Evolutionary conservation across 768 basidiomycete species (phyloP).

Genomic region (Guyanaporus albipodus): DNA sequence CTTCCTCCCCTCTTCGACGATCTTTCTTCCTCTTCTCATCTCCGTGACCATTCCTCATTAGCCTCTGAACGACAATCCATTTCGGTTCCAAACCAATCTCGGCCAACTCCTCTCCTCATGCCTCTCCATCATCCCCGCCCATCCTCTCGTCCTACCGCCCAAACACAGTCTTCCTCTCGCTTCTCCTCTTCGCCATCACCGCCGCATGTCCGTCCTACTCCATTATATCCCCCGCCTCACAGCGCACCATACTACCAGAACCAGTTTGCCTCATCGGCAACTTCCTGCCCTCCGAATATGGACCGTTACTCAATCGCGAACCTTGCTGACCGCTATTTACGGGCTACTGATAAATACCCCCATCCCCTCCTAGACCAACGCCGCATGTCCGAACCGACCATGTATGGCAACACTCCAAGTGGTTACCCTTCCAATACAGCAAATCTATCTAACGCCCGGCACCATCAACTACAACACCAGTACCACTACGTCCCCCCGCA

Average conservation of each 20-base stretch:
- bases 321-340: constrained; percentile 40
- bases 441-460: constrained; percentile 32
- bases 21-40: constrained; percentile 31
- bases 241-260: constrained; percentile 43
- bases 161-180: constrained; percentile 4
- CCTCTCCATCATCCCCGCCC: constrained; percentile 13
- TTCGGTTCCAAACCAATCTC: constrained; percentile 16
- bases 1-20: constrained; percentile 29
- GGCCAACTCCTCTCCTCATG: constrained; percentile 17
- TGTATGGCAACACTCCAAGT: constrained; percentile 42
- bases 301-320: constrained; percentile 38
- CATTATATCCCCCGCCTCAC: constrained; percentile 39
- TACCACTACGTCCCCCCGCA: constrained; percentile 34
- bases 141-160: not conserved
- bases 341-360: constrained; percentile 34
- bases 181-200: constrained; percentile 45
- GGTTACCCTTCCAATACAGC: constrained; percentile 31
- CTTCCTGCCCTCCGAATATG: constrained; percentile 39
- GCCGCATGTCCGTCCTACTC: constrained; percentile 35
- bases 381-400: constrained; percentile 66
- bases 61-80: constrained; percentile 12
- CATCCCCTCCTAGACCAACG: constrained; percentile 49
- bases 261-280: constrained; percentile 41
- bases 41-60: constrained; percentile 28
- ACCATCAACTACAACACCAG: constrained; percentile 41